Evolutionary conservation across 768 basidiomycete genomes (phyloP).

Genomic region (Amanita fuliginea): DNA sequence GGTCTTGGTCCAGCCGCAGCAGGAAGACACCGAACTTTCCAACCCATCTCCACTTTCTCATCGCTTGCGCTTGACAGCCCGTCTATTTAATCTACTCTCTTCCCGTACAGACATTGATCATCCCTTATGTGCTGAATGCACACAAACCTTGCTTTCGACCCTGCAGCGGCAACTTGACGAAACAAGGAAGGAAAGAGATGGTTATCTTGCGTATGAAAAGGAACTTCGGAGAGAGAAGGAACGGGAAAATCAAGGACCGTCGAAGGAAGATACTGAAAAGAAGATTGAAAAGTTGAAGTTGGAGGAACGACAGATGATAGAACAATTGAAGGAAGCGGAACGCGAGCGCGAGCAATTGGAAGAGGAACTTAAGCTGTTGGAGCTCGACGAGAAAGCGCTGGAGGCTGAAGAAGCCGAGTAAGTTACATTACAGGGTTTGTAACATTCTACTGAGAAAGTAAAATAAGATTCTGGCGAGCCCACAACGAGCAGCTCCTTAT

Average conservation of each 20-base stretch:
- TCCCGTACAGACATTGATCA: conserved; percentile 78
- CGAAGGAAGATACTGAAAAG: conserved; percentile 55
- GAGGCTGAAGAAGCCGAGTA: conserved; percentile 78
- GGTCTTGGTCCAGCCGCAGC: conserved; percentile 17
- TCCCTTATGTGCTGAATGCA: conserved; percentile 92
- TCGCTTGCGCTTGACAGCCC: conserved; percentile 64
- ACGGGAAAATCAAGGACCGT: conserved; percentile 48
- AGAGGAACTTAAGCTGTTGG: conserved; percentile 56
- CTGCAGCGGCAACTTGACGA: conserved; percentile 81
- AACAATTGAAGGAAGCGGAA: conserved; percentile 68
- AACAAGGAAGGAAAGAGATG: conserved; percentile 84
- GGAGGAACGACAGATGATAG: conserved; percentile 59
- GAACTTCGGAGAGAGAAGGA: conserved; percentile 78
- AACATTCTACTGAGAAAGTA: conserved; percentile 7
- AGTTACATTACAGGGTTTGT: conserved; percentile 19
- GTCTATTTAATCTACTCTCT: conserved; percentile 68
- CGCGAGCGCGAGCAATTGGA: conserved; percentile 68
- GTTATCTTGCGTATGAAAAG: conserved; percentile 88
- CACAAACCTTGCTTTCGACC: conserved; percentile 63
- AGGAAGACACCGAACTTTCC: conserved; percentile 39
- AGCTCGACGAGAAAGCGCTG: conserved; percentile 68
- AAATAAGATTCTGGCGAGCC: conserved; percentile 64
- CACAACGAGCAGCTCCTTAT: conserved; percentile 65
- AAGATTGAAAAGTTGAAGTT: conserved; percentile 62
- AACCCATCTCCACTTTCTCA: conserved; percentile 69